phyloP scores from a whole-genome alignment of 768 basidiomycete genomes.

The Suillus bovinus region DNA sequence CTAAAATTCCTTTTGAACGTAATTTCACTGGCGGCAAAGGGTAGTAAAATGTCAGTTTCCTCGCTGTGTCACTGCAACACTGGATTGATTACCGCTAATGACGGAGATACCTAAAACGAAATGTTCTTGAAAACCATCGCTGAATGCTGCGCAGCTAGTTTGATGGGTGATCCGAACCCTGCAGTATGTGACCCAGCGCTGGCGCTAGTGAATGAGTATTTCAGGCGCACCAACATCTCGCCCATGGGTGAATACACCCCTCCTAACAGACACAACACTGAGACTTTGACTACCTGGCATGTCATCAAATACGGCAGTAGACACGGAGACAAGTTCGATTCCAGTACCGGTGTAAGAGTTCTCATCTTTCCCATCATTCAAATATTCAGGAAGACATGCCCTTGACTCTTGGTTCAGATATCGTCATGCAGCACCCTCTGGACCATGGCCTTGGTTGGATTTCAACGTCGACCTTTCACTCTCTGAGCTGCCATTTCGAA shows the following conservation, averaged over 20 bases:
- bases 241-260: neutral
- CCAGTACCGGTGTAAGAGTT: neutral
- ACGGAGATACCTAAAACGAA: no score
- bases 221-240: neutral
- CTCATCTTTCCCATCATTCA: neutral
- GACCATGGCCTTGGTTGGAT: slow-evolving; percentile 46
- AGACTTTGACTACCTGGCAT: no score
- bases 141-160: neutral
- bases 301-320: neutral
- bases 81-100: no score
- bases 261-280: neutral
- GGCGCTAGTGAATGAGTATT: neutral
- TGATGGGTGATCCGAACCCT: neutral
- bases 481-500: neutral
- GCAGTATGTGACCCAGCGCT: neutral
- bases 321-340: neutral
- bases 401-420: slow-evolving; percentile 22
- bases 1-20: no score
- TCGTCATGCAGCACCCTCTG: slow-evolving; percentile 39
- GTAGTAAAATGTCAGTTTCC: no score
- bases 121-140: no score
- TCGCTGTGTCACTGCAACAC: no score
- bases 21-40: no score
- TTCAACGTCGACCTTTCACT: slow-evolving; percentile 26
- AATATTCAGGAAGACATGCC: neutral